Base-by-base conservation (phyloP, 352 stramenopile genomes). In the Globisporangium barbulae region DNA sequence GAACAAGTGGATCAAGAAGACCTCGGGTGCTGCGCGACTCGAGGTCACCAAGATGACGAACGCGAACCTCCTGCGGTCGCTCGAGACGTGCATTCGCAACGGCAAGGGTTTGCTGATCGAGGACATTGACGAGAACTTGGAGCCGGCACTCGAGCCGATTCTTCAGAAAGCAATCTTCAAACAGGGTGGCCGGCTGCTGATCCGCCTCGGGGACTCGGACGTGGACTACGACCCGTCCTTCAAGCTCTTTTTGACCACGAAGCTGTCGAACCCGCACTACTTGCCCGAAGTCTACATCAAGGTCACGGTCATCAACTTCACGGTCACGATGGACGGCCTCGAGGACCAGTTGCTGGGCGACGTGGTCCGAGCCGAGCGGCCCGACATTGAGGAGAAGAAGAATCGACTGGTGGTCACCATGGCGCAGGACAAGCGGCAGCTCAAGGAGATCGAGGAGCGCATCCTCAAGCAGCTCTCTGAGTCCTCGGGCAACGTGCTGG, bases 271-370 rank as follows among this genome's bases (percentile, higher is more conserved):
- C 61, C 93, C 93, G 8, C 93, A 98, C 72, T 98, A 98, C 63
- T 70, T 98, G 8, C 94, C 94, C 0, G 94, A 98, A 35, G 87
- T 98, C 5, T 98, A 96, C 78, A 98, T 98, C 70, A 98, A 98
- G 70, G 93, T 98, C 45, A 98, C 93, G 3, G 81, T 98, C 12
- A 98, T 98, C 73, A 98, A 98, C 72, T 98, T 98, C 67, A 98
- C 93, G 1, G 91, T 98, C 50, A 98, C 94, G 17, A 97, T 98
- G 85, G 85, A 96, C 21, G 94, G 94, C 0, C 67, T 98, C 13
- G 93, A 98, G 53, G 89, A 98, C 52, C 94, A 98, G 68, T 71
- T 98, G 6, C 77, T 98, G 10, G 93, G 93, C 6, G 89, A 95
- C 37, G 93, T 97, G 1, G 94, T 98, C n/a, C 85, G 88, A 10